phyloP scores from a whole-genome alignment of 805 yeast genomes.

The Starmerella sp. region DNA sequence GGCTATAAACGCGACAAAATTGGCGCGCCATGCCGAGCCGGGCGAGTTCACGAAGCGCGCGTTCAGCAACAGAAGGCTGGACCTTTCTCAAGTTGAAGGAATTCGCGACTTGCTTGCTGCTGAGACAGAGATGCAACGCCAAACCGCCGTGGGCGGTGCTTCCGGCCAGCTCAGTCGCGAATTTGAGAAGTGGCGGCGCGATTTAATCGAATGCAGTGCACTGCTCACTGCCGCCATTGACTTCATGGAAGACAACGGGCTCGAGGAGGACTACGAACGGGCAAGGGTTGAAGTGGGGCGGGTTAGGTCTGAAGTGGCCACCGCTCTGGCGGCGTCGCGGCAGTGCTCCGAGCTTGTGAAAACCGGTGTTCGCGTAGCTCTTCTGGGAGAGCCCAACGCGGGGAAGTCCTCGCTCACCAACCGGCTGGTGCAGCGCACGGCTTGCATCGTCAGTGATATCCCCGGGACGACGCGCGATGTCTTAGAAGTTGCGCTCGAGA shows the following conservation, averaged over 20 bases:
- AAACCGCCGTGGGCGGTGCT: slow-evolving; percentile 61
- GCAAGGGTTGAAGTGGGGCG: slow-evolving; percentile 22
- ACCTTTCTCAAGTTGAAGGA: slow-evolving; percentile 84
- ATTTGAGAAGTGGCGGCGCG: slow-evolving; percentile 56
- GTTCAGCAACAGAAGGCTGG: slow-evolving; percentile 70
- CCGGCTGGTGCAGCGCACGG: slow-evolving; percentile 60
- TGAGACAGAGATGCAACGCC: slow-evolving; percentile 80
- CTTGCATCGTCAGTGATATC: slow-evolving; percentile 79
- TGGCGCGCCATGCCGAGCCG: slow-evolving; percentile 72
- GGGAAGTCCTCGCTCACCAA: slow-evolving; percentile 87
- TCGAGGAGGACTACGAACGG: slow-evolving; percentile 32
- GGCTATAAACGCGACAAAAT: slow-evolving; percentile 37
- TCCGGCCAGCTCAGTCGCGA: slow-evolving; percentile 50
- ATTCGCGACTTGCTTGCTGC: slow-evolving; percentile 81
- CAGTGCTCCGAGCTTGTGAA: slow-evolving; percentile 41
- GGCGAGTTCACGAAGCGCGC: slow-evolving; percentile 90
- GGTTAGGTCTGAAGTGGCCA: slow-evolving; percentile 37
- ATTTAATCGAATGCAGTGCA: slow-evolving; percentile 56
- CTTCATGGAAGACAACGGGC: slow-evolving; percentile 87
- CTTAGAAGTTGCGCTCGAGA: slow-evolving; percentile 67
- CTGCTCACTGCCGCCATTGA: slow-evolving; percentile 79
- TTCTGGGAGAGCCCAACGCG: slow-evolving; percentile 91
- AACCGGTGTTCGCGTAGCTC: slow-evolving; percentile 59
- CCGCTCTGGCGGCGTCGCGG: slow-evolving; percentile 2
- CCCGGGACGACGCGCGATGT: slow-evolving; percentile 94